phyloP scores from a whole-genome alignment of 1,284 basidiomycete genomes.

The Cutaneotrichosporon sp. region DNA sequence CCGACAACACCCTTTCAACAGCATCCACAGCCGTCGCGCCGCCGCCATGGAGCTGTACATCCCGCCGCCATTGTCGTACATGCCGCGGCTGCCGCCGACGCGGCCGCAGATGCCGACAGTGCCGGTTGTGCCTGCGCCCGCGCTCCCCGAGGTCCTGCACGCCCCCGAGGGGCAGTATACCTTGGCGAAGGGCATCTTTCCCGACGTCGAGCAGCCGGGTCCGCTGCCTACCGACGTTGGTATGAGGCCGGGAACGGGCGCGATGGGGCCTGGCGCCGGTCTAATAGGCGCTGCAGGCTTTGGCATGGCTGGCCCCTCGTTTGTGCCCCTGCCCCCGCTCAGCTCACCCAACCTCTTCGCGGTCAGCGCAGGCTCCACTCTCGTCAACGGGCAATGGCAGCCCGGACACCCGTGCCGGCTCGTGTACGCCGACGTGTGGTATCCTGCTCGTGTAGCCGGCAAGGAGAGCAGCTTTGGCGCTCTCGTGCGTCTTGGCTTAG shows the following conservation, averaged over 20 bases:
- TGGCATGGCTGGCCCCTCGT: constrained; percentile 14
- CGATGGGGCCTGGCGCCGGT: constrained; percentile 19
- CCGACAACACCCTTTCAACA: neutral
- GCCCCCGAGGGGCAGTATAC: constrained; percentile 44
- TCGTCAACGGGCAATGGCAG: constrained; percentile 42
- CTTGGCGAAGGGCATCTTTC: constrained; percentile 29
- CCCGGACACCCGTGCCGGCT: constrained; percentile 32
- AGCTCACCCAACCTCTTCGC: constrained; percentile 17
- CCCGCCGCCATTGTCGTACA: constrained; percentile 28
- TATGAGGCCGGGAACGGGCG: constrained; percentile 3
- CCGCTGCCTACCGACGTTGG: constrained; percentile 24
- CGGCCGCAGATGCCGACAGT: constrained; percentile 35
- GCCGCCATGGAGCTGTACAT: constrained; percentile 36
- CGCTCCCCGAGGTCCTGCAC: constrained; percentile 34
- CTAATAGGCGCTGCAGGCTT: constrained; percentile 30
- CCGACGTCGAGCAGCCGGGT: constrained; percentile 34
- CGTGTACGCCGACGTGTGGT: constrained; percentile 39
- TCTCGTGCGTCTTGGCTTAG: constrained; percentile 17
- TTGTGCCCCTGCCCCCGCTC: constrained; percentile 15
- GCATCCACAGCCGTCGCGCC: neutral
- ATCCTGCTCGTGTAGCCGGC: constrained; percentile 29
- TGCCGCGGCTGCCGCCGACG: constrained; percentile 32
- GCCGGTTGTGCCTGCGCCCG: constrained; percentile 34
- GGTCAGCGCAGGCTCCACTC: constrained; percentile 30
- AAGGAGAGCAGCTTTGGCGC: constrained; percentile 34